Percentiles rank a stretch among this genome's conserved stretches.
Evolutionary conservation across 2,329 filamentous ascomycete species (phyloP).

Genomic region (Capronia epimyces): DNA sequence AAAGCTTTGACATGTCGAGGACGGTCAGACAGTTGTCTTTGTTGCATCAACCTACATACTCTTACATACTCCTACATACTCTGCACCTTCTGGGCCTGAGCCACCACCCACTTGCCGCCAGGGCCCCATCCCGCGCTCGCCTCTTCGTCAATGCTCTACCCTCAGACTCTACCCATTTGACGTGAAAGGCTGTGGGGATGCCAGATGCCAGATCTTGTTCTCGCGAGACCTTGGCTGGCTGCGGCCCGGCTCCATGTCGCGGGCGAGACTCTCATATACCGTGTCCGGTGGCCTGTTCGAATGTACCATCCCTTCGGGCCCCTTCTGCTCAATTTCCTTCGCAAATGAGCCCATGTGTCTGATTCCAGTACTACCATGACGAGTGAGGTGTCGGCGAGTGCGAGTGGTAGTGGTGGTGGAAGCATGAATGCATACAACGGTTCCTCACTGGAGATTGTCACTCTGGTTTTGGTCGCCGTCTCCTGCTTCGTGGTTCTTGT

Average conservation of each 20-base stretch:
- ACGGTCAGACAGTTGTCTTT: conserved; percentile 5
- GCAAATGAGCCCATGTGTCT: not conserved
- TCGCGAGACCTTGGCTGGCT: not conserved
- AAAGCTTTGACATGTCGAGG: conserved; percentile 1
- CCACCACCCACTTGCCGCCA: not conserved
- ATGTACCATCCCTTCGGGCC: not conserved
- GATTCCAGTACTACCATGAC: conserved; percentile 4
- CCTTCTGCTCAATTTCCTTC: conserved; percentile 4
- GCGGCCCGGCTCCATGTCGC: not conserved
- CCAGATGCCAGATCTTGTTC: not conserved
- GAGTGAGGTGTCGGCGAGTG: conserved; percentile 10
- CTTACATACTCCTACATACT: no score
- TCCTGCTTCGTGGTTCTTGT: conserved; percentile 11
- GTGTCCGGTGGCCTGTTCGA: conserved; percentile 5
- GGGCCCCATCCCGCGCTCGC: not conserved
- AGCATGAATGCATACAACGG: conserved; percentile 9
- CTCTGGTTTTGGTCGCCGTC: conserved; percentile 7
- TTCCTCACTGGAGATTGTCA: conserved; percentile 11
- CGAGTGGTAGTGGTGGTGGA: not conserved
- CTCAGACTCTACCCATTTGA: conserved; percentile 1
- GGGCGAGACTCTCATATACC: conserved; percentile 5
- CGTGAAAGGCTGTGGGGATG: conserved; percentile 6
- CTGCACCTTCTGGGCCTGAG: not conserved
- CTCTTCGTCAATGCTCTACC: not conserved
- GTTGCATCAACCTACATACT: no score